Evolutionary conservation across 441 rosid genomes (phyloP).

Genomic region (Erodium moschatum): DNA sequence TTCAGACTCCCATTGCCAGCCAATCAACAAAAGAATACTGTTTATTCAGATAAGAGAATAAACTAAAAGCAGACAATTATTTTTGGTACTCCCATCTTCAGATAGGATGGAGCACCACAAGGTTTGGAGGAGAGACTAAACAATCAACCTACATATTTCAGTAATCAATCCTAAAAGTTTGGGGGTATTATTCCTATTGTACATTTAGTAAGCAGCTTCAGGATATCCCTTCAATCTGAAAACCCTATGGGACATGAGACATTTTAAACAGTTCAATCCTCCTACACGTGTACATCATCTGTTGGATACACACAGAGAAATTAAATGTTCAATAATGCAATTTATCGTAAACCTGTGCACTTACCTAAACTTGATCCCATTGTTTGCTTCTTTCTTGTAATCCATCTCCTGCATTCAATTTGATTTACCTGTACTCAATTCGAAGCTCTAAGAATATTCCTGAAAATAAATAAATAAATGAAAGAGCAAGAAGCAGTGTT

Average conservation of each 20-base stretch:
- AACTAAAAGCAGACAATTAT: background rate
- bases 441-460: slow-evolving; percentile 78
- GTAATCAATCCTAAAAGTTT: background rate
- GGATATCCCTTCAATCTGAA: too few species aligned
- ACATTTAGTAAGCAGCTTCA: background rate
- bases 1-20: too few species aligned
- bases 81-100: too few species aligned
- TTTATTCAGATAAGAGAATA: background rate
- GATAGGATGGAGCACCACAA: background rate
- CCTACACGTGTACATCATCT: background rate
- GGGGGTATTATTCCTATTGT: background rate
- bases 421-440: slow-evolving; percentile 98
- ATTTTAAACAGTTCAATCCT: too few species aligned
- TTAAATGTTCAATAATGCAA: background rate
- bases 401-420: slow-evolving; percentile 99
- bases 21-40: background rate
- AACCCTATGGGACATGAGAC: too few species aligned
- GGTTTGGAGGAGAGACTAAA: background rate
- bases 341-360: slow-evolving; percentile 12
- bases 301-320: background rate
- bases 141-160: background rate
- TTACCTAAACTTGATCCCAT: slow-evolving; percentile 86
- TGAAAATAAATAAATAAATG: slow-evolving; percentile 23
- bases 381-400: slow-evolving; percentile 76
- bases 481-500: slow-evolving; percentile 5